Base-by-base conservation (phyloP, 257 asterid species). In the Primulina huaijiensis region DNA sequence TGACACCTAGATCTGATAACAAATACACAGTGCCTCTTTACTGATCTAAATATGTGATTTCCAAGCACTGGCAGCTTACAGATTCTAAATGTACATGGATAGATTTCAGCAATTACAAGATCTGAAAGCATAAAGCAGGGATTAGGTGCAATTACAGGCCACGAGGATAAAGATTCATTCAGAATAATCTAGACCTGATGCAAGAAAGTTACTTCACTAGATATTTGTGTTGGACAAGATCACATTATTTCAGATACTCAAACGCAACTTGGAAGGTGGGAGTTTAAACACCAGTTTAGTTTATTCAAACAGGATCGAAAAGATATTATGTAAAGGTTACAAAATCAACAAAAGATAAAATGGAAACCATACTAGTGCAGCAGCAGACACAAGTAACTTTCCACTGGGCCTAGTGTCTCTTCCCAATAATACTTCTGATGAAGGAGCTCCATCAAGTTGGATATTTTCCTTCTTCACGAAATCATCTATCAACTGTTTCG, bases 351-450 rank as follows among this genome's bases (percentile, higher is more conserved):
- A 40, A 68, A 74, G 62, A 27, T 40, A 21, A 31, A 72, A 40
- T 64, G 53, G 62, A 68, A 30, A 46, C 34, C 81, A 62, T 87
- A 90, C 98, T 73, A 81, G 85, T 75, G 86, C 86, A 77, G 96
- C 92, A 35, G 92, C 96, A 65, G 87, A 88, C 65, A 85, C 75
- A 68, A 93, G 97, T 73, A 82, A 65, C 75, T 34, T 72, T 69
- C 97, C 99, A 37, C 99, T 93, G 72, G 99, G 99, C 79, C 97
- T 83, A 20, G 96, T 90, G 78, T 90, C 99, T 82, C 96, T 86
- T 77, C 95, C 99, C 77, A 93, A 63, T 57, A 87, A 74, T 40
- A 93, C 90, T 70, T 79, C 83, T 0, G 85, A 83, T 57, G 74
- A 37, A 38, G 74, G 72, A 79, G 67, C 79, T 79, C 80, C 90